These are phyloP conservation scores for Zanthoxylum bungeanum DNA, from an alignment of 345 rosid genomes.

Conservation along the genomic window DNA sequence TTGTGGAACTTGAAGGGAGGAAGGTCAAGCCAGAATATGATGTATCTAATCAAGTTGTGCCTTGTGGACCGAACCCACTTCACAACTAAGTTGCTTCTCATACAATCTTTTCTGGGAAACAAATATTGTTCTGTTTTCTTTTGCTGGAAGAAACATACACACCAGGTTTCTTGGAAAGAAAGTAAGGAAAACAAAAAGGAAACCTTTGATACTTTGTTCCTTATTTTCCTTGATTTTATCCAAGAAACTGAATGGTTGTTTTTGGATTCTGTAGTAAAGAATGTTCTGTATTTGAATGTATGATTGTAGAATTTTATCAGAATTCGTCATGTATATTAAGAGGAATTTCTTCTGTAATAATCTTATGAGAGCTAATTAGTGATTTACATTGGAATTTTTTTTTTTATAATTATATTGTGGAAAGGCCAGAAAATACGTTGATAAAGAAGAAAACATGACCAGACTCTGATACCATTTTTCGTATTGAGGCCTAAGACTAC, in stretches of 20 bases:
- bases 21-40: constrained; percentile 11
- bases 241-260: constrained; percentile 14
- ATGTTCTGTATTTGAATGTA: background rate
- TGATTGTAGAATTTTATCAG: background rate
- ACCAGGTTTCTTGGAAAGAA: constrained; percentile 12
- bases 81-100: constrained; percentile 36
- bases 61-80: constrained; percentile 61
- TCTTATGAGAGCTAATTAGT: background rate
- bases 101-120: background rate
- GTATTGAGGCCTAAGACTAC: no score
- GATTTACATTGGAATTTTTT: background rate
- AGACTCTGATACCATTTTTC: no score
- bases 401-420: background rate
- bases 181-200: constrained; percentile 6
- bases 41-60: constrained; percentile 30
- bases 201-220: background rate
- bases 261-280: background rate
- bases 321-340: background rate
- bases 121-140: background rate
- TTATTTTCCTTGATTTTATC: constrained; percentile 18
- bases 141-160: background rate
- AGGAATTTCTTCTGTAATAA: background rate
- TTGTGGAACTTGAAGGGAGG: background rate
- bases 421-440: background rate
- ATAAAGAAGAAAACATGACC: no score